Conservation (phyloP, 495 filamentous ascomycete species). For the Aspergillus carlsbadensis region DNA sequence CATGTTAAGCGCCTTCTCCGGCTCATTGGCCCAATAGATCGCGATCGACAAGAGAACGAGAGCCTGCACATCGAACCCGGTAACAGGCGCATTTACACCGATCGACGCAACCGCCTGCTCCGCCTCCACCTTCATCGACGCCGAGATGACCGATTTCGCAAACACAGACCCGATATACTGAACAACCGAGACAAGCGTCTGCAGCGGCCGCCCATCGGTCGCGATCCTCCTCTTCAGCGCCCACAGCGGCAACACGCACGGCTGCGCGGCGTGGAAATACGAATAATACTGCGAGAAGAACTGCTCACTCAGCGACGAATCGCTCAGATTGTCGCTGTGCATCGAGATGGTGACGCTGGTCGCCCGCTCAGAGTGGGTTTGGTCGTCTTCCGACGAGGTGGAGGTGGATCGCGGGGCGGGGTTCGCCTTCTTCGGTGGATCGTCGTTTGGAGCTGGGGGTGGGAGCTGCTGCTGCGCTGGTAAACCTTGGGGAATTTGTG, state of each 20-base stretch:
- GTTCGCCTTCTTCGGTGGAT: too few species aligned
- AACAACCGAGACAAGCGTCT: conserved; percentile 13
- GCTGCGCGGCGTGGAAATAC: conserved; percentile 24
- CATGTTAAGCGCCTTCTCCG: conserved; percentile 13
- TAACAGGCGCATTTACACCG: not conserved
- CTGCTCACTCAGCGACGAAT: conserved; percentile 9
- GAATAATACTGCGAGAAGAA: conserved; percentile 11
- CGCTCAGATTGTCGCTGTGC: conserved; percentile 6
- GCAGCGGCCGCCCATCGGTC: not conserved
- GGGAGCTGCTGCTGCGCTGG: not conserved
- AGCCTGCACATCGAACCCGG: conserved; percentile 24
- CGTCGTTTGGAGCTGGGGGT: too few species aligned
- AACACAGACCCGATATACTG: conserved; percentile 21
- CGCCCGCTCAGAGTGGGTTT: not conserved
- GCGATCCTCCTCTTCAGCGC: conserved; percentile 8
- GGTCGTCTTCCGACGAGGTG: not conserved
- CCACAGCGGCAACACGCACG: conserved; percentile 20
- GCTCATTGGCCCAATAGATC: conserved; percentile 25
- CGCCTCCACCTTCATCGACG: not conserved
- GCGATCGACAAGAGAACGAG: conserved; percentile 24
- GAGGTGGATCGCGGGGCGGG: too few species aligned
- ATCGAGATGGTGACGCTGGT: conserved; percentile 1
- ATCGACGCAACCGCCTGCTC: not conserved
- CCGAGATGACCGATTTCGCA: conserved; percentile 1
- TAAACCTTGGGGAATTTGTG: not conserved